Evolutionary conservation across 768 basidiomycete species (phyloP).

Genomic region (Mycena albidolilacea): DNA sequence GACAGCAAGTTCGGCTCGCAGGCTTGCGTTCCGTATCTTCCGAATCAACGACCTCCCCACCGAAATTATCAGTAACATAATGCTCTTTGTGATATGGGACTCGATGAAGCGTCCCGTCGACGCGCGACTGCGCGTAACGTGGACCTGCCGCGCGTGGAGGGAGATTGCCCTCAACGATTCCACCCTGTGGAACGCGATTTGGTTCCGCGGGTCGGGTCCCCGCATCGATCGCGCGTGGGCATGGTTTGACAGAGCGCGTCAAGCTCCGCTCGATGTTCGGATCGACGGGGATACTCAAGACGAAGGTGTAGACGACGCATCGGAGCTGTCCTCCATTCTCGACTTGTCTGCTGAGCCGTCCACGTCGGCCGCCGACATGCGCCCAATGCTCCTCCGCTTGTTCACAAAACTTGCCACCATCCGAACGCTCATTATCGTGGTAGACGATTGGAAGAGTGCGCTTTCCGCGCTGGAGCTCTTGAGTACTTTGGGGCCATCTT

Average conservation of each 20-base stretch:
- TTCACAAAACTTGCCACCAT: constrained; percentile 68
- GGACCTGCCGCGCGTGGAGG: constrained; percentile 61
- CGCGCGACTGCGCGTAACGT: constrained; percentile 66
- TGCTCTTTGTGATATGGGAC: constrained; percentile 71
- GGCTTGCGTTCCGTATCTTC: constrained; percentile 38
- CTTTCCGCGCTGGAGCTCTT: constrained; percentile 68
- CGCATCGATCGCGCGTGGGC: constrained; percentile 64
- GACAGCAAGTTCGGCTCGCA: constrained; percentile 23
- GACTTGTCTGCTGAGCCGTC: constrained; percentile 54
- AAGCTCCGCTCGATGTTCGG: constrained; percentile 69
- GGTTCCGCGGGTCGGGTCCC: constrained; percentile 68
- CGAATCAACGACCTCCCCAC: constrained; percentile 71
- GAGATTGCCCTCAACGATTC: constrained; percentile 53
- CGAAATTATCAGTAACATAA: constrained; percentile 77
- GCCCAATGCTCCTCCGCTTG: constrained; percentile 62
- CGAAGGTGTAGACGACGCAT: constrained; percentile 18
- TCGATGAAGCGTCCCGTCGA: constrained; percentile 48
- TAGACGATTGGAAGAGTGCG: constrained; percentile 68
- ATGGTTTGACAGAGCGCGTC: constrained; percentile 72
- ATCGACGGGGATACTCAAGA: constrained; percentile 55
- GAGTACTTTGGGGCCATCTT: constrained; percentile 50
- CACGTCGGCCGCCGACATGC: constrained; percentile 50
- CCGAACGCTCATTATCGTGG: constrained; percentile 69
- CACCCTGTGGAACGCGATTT: constrained; percentile 75
- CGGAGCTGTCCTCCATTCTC: background rate